Base-by-base conservation (phyloP, 768 basidiomycete genomes). In the Suillus fuscotomentosus region DNA sequence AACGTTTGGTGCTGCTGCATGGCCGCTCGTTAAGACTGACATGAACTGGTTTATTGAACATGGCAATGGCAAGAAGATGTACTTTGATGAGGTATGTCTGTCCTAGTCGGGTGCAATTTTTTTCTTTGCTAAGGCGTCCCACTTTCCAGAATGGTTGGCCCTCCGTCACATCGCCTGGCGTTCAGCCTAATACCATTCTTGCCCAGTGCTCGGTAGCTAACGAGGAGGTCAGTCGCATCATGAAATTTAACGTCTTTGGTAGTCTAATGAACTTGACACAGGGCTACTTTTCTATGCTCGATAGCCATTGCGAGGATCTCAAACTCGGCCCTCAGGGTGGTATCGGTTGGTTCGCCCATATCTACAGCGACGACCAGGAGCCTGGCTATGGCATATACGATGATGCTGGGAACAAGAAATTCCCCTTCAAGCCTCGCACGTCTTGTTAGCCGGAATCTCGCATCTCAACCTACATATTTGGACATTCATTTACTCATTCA, bases 291-390 rank as follows among this genome's bases (percentile, higher is more conserved):
- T 74, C 75, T 22, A 73, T 92, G 14, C 82, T 92, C 17, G 89
- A 93, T 67, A 72, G 78, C 1, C 83, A 88, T 62, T 92, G 91
- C 70, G 69, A 77, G 11, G 80, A 86, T 68, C 79, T 92, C 70
- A 92, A 92, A 75, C 24, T 27, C 0, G 83, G 84, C 31, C 66
- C 75, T 36, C 83, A 83, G 3, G 89, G 89, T 24, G 89, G 89
- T 27, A 77, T 92, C 42, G 89, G 91, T 13, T 93, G 91, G 91
- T 93, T 93, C 69, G 89, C 88, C 34, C 91, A 92, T 71, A 87
- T 92, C 61, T 92, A 91, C 70, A 86, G 86, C 2, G 91, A 91
- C 70, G 65, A 74, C 65, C 82, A 86, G 73, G 82, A 82, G 60
- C 86, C 87, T 20, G 90, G 90, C 13, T 92, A 92, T 69, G 91